Evolutionary conservation across 306 rosid genomes (phyloP).

Genomic region (Potentilla sterilis): DNA sequence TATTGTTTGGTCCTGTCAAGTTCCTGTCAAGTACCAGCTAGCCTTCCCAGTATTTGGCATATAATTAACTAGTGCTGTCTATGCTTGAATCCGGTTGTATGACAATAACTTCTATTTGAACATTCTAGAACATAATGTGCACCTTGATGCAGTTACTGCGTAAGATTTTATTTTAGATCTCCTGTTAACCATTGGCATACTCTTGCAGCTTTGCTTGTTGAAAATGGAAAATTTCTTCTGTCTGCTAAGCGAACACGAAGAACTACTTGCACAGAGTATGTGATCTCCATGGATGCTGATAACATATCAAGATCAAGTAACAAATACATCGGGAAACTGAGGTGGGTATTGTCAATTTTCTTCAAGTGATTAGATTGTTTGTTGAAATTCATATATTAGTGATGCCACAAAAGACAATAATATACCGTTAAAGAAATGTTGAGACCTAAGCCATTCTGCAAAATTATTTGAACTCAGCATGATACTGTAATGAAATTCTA

Average conservation of each 20-base stretch:
- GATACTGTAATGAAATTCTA: neutral
- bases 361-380: neutral
- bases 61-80: neutral
- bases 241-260: constrained; percentile 83
- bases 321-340: constrained; percentile 81
- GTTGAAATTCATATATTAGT: neutral
- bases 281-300: constrained; percentile 78
- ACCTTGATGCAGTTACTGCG: neutral
- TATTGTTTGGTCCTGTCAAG: neutral
- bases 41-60: neutral
- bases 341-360: constrained; percentile 39
- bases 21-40: neutral
- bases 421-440: neutral
- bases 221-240: constrained; percentile 90
- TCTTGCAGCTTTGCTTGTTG: constrained; percentile 72
- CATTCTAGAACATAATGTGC: neutral
- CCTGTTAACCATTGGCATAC: constrained; percentile 22
- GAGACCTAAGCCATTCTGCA: neutral
- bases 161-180: constrained; percentile 6
- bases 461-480: neutral
- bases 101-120: neutral
- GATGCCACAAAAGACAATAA: neutral
- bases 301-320: constrained; percentile 80
- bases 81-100: neutral
- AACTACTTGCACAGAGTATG: constrained; percentile 83